Percentiles rank a stretch among this genome's conserved stretches.
These are phyloP conservation scores for Rhypophila decipiens DNA, from an alignment of 495 filamentous ascomycete genomes.

Conservation along the genomic window DNA sequence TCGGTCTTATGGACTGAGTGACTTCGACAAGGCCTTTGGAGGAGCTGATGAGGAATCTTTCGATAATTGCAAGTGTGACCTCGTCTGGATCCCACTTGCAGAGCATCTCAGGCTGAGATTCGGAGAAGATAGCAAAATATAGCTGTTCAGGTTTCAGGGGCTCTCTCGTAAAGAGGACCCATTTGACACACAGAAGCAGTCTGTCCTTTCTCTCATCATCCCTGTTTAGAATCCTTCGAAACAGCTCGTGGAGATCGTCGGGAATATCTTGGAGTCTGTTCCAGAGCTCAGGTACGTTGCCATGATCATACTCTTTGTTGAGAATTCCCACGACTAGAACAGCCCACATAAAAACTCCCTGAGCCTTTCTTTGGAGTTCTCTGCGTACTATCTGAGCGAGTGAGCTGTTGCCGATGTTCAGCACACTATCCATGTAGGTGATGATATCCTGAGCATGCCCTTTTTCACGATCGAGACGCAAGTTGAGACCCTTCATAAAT, in stretches of 20 bases:
- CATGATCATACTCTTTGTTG: slow-evolving; percentile 31
- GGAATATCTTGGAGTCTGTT: slow-evolving; percentile 27
- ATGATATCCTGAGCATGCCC: slow-evolving; percentile 22
- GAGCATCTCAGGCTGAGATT: slow-evolving; percentile 10
- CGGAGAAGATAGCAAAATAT: slow-evolving; percentile 33
- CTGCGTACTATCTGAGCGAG: slow-evolving; percentile 21
- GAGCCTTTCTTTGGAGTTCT: slow-evolving; percentile 32
- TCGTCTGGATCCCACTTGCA: slow-evolving; percentile 6
- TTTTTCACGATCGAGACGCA: slow-evolving; percentile 17
- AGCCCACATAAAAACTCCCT: slow-evolving; percentile 46
- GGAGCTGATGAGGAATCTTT: slow-evolving; percentile 21
- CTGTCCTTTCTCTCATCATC: slow-evolving; percentile 20
- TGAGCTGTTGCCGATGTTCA: slow-evolving; percentile 12
- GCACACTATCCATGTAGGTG: slow-evolving; percentile 14
- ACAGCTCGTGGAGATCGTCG: slow-evolving; percentile 23
- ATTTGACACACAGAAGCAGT: slow-evolving; percentile 32
- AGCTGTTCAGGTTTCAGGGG: slow-evolving; percentile 28
- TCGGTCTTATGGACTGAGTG: slow-evolving; percentile 19
- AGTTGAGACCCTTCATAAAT: slow-evolving; percentile 24
- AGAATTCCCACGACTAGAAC: slow-evolving; percentile 41
- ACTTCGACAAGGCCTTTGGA: slow-evolving; percentile 35
- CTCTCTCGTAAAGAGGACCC: slow-evolving; percentile 29
- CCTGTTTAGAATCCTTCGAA: slow-evolving; percentile 29
- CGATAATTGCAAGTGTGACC: slow-evolving; percentile 3
- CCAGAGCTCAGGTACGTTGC: slow-evolving; percentile 9